Conservation (phyloP, 345 rosid genomes). For the Arabis alpina region DNA sequence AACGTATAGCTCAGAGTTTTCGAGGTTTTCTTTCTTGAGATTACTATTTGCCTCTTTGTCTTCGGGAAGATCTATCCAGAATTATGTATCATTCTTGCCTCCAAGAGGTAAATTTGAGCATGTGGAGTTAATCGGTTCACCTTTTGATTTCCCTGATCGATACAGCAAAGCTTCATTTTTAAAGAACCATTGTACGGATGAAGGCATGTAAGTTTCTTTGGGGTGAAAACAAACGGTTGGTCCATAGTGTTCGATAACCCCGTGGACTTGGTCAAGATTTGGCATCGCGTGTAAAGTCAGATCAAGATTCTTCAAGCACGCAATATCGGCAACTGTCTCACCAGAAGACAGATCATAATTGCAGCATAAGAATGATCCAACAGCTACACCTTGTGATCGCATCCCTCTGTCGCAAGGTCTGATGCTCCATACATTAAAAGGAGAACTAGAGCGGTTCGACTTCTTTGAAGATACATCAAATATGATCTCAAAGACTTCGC, state of each 20-base stretch:
- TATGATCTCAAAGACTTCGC: constrained; percentile 63
- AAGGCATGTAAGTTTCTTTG: constrained; percentile 79
- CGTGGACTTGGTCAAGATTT: constrained; percentile 72
- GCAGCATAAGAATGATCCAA: constrained; percentile 79
- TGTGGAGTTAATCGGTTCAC: constrained; percentile 52
- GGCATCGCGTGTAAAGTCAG: constrained; percentile 69
- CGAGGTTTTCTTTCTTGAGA: constrained; percentile 64
- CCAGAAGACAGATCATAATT: constrained; percentile 42
- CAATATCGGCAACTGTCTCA: constrained; percentile 51
- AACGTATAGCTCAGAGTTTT: constrained; percentile 83
- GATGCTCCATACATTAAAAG: constrained; percentile 66
- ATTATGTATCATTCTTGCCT: constrained; percentile 69
- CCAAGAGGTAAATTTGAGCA: constrained; percentile 78
- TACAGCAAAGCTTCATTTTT: constrained; percentile 78
- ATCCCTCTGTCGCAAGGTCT: constrained; percentile 78
- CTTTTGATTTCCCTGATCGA: constrained; percentile 50
- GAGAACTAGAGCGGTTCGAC: constrained; percentile 43
- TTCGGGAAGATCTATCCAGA: constrained; percentile 80
- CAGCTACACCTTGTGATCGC: constrained; percentile 67
- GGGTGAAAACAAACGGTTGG: constrained; percentile 93
- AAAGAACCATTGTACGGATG: constrained; percentile 89
- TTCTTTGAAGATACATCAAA: constrained; percentile 40
- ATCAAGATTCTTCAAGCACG: constrained; percentile 82
- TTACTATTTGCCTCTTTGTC: constrained; percentile 56
- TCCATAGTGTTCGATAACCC: constrained; percentile 72